phyloP scores from a whole-genome alignment of 805 yeast species.

The Candida loeiensis region DNA sequence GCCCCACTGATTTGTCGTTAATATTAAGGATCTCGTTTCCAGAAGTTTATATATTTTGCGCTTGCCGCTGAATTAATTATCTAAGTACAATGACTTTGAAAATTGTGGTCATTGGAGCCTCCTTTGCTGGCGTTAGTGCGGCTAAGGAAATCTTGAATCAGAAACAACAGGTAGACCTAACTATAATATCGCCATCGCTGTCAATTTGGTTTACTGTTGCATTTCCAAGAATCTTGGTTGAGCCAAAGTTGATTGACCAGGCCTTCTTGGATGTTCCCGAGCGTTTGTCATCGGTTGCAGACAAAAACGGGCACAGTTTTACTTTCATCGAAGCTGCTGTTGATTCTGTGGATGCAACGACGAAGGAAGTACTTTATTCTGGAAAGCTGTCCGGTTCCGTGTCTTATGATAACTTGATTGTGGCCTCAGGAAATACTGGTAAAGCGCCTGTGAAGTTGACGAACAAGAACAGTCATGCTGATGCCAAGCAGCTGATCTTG shows the following conservation, averaged over 20 bases:
- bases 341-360: slow-evolving; percentile 23
- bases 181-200: slow-evolving; percentile 24
- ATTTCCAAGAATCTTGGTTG: slow-evolving; percentile 31
- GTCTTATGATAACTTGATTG: slow-evolving; percentile 29
- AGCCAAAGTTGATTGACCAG: slow-evolving; percentile 19
- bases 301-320: slow-evolving; percentile 11
- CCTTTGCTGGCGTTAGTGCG: slow-evolving; percentile 31
- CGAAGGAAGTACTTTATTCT: slow-evolving; percentile 16
- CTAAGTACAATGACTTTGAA: background rate
- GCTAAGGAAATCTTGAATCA: slow-evolving; percentile 18
- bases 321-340: slow-evolving; percentile 26
- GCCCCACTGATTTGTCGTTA: background rate
- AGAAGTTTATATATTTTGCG: too few species aligned
- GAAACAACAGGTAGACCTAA: slow-evolving; percentile 16
- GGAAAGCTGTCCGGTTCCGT: slow-evolving; percentile 9
- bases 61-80: background rate
- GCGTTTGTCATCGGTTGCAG: slow-evolving; percentile 15
- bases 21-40: background rate
- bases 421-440: slow-evolving; percentile 32
- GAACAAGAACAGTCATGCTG: slow-evolving; percentile 12
- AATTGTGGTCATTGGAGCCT: slow-evolving; percentile 36
- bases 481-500: slow-evolving; percentile 16
- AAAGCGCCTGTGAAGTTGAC: slow-evolving; percentile 23
- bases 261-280: slow-evolving; percentile 18
- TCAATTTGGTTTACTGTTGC: slow-evolving; percentile 24